phyloP scores from a whole-genome alignment of 2,329 filamentous ascomycete genomes.

The Beauveria brongniartii region DNA sequence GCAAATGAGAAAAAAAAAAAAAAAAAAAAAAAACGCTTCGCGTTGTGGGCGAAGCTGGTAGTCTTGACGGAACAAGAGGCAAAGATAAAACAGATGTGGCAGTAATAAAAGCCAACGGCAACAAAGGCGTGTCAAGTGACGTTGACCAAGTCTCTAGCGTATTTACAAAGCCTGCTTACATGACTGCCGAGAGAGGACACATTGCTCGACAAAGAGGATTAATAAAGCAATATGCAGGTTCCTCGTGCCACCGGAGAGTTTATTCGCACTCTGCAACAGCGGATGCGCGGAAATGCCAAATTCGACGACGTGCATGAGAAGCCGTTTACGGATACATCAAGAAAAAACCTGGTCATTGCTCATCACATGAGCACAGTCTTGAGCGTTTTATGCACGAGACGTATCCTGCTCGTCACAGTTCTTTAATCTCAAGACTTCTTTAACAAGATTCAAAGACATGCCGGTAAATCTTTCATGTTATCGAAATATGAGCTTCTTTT shows the following conservation, averaged over 20 bases:
- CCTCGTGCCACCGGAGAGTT: background rate
- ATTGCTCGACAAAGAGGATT: background rate
- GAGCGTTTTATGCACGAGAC: background rate
- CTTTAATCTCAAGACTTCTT: background rate
- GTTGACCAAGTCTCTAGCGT: no score
- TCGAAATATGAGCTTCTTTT: background rate
- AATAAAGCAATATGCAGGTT: background rate
- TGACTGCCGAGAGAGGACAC: background rate
- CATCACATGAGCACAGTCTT: background rate
- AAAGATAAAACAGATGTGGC: background rate
- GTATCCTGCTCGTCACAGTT: background rate
- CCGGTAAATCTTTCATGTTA: background rate
- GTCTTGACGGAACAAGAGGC: background rate
- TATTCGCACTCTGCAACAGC: background rate
- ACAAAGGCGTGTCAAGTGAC: no score
- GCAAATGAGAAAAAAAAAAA: background rate
- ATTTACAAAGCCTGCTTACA: no score
- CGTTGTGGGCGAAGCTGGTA: background rate
- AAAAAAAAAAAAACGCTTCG: background rate
- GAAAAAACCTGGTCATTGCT: background rate
- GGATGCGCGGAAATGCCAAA: constrained; percentile 3
- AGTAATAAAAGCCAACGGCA: no score
- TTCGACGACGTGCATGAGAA: background rate
- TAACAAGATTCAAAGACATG: background rate
- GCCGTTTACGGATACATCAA: background rate